A percentile compares a stretch with the other conserved stretches of the same genome.
phyloP scores from a whole-genome alignment of 139 green algal species.

The Coelastrella sp. region DNA sequence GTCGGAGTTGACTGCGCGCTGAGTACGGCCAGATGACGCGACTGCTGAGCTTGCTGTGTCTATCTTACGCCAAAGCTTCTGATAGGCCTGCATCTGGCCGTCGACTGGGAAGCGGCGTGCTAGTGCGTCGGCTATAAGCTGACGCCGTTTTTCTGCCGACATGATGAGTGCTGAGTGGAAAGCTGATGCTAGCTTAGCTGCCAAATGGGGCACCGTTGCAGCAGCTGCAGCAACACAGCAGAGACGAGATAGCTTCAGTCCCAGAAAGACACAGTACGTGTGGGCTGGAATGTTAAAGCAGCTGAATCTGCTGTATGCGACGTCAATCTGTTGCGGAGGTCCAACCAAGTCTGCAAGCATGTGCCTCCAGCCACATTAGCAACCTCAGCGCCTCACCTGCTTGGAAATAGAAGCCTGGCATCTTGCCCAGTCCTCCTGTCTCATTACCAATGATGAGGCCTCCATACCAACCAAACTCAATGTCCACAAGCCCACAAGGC shows the following conservation, averaged over 20 bases:
- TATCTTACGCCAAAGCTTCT: conserved; percentile 30
- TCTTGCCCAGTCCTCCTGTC: conserved; percentile 60
- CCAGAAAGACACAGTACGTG: too few relatives aligned
- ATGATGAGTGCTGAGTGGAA: conserved; percentile 32
- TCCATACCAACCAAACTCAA: conserved; percentile 60
- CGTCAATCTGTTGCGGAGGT: too few relatives aligned
- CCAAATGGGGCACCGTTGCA: conserved; percentile 47
- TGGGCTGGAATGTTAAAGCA: too few relatives aligned
- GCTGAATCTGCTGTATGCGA: too few relatives aligned
- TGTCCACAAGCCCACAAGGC: conserved; percentile 63
- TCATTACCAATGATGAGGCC: conserved; percentile 54
- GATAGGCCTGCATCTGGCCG: conserved; percentile 34
- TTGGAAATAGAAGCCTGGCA: conserved; percentile 62
- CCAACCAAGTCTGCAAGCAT: too few relatives aligned
- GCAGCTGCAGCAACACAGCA: conserved; percentile 18
- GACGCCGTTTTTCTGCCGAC: background rate
- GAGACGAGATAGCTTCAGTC: too few relatives aligned
- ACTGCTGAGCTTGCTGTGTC: conserved; percentile 10
- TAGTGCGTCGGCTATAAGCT: conserved; percentile 30
- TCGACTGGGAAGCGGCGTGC: conserved; percentile 1
- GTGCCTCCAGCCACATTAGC: background rate
- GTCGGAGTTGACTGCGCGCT: background rate
- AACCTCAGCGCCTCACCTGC: background rate
- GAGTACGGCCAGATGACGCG: conserved; percentile 9
- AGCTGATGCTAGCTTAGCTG: conserved; percentile 32